A percentile compares a stretch with the other conserved stretches of the same genome.
These are phyloP conservation scores for Blastobotrys illinoisensis DNA, from an alignment of 1,139 yeast genomes.

Conservation along the genomic window DNA sequence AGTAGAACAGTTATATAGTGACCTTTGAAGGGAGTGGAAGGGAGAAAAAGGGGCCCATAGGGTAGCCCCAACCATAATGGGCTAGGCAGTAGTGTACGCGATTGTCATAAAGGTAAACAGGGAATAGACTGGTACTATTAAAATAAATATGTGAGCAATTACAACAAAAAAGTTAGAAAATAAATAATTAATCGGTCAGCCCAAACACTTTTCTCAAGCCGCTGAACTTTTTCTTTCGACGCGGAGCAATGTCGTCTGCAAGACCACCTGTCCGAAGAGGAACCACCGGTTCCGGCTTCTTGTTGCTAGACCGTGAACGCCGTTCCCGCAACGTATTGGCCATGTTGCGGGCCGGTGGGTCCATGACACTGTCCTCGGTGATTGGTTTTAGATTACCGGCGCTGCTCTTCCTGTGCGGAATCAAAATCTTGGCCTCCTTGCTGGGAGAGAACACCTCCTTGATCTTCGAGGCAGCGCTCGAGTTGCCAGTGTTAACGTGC, in stretches of 20 bases:
- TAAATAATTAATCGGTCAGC: conserved; percentile 15
- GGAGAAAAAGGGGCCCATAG: no score
- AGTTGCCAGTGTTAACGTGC: conserved; percentile 2
- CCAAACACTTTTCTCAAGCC: conserved; percentile 28
- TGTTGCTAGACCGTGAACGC: background rate
- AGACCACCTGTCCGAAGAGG: conserved; percentile 5
- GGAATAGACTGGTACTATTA: conserved; percentile 1
- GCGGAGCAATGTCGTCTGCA: conserved; percentile 9
- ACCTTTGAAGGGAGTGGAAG: no score
- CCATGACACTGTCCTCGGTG: background rate
- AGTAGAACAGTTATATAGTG: no score
- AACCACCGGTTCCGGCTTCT: background rate
- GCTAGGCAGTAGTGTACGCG: no score
- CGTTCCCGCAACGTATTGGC: background rate
- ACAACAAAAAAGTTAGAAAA: conserved; percentile 3
- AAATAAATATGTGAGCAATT: conserved; percentile 1
- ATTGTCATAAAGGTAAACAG: background rate
- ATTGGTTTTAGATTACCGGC: background rate
- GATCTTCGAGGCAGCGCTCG: conserved; percentile 11
- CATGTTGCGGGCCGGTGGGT: background rate
- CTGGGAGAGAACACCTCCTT: conserved; percentile 29
- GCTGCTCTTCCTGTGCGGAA: conserved; percentile 15
- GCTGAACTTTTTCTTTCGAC: conserved; percentile 27
- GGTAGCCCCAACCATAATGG: no score
- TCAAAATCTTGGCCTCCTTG: conserved; percentile 25